These are phyloP conservation scores for Phellopilus nigrolimitatus DNA, from an alignment of 1,284 basidiomycete genomes.

Conservation along the genomic window DNA sequence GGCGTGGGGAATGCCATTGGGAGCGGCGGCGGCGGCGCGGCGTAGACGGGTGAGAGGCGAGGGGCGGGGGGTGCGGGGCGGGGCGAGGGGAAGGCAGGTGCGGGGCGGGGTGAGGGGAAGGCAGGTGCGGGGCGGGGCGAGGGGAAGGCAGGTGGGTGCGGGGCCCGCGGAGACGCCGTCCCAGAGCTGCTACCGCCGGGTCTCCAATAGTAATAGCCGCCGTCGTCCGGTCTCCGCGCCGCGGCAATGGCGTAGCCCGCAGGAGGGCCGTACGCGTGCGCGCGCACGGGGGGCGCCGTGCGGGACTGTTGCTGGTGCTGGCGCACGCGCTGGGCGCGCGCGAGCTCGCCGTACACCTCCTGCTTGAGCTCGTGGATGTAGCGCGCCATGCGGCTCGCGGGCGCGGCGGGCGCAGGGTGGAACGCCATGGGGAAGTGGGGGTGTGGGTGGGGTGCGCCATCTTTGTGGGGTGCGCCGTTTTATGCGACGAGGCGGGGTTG, in stretches of 20 bases:
- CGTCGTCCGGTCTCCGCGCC: too few species aligned
- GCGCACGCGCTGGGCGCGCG: neutral
- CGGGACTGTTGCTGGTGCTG: neutral
- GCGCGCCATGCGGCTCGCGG: neutral
- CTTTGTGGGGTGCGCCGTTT: too few species aligned
- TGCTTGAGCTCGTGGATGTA: neutral
- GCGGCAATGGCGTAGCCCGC: neutral
- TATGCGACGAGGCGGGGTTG: too few species aligned
- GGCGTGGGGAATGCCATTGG: too few species aligned
- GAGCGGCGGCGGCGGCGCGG: too few species aligned
- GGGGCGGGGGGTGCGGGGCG: too few species aligned
- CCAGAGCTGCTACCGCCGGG: neutral
- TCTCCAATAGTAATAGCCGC: neutral
- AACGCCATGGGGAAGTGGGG: neutral
- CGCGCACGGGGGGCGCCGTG: neutral
- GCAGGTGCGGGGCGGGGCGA: too few species aligned
- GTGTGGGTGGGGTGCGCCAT: too few species aligned
- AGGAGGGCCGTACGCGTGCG: neutral
- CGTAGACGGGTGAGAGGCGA: too few species aligned
- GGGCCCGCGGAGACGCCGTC: neutral
- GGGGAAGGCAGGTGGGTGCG: too few species aligned
- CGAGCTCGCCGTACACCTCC: conserved; percentile 4
- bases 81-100: too few species aligned
- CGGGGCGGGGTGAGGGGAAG: too few species aligned
- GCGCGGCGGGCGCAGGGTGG: neutral